Base-by-base conservation (phyloP, 1,284 basidiomycete species). In the Boletus hoseneyae region DNA sequence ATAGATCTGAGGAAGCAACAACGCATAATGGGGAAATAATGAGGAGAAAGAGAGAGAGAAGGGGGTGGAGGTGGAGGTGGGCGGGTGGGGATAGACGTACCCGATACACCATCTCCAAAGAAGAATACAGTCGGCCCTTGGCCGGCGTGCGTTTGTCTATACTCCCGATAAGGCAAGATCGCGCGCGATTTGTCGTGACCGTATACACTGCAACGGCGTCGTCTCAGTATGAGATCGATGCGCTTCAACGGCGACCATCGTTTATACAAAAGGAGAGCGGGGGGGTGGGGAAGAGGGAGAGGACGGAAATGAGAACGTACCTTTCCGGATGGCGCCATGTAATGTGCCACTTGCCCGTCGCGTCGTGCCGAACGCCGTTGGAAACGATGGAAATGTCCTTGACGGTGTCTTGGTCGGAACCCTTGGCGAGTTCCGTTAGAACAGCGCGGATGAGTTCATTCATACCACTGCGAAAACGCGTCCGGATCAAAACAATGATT, bases 151-250 rank as follows among this genome's bases (percentile, higher is more conserved):
- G 76, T 70, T 19, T 83, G 76, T 51, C 61, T 52, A 4, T 64
- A 48, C 29, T 48, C 54, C 27, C 6, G 57, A 72, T 97, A 97
- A 0, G 91, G 93, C 32, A 93, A 73, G 60, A 97, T 96, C 12
- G 92, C 88, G 60, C 86, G 86, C 15, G 87, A 91, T 73, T 97
- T 97, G 74, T 97, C 94, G 66, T 97, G 94, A 1, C 94, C 94
- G 61, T 82, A 97, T 1, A 80, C 83, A 62, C 87, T 90, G 53
- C 6, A 38, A 33, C 33, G 3, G 21, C 36, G 19, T 30, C 29
- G 5, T 30, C 29, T 30, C 29, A 30, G 29, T 13, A 30, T 30
- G 3, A 10, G 2, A 30, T 30, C 29, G 3, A 30, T 30, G 29
- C 10, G 12, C 10, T 30, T 30, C 10, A 30, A 11, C 29, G 12